These are phyloP conservation scores for Fusarium xyrophilum DNA, from an alignment of 2,329 filamentous ascomycete genomes.

Conservation along the genomic window DNA sequence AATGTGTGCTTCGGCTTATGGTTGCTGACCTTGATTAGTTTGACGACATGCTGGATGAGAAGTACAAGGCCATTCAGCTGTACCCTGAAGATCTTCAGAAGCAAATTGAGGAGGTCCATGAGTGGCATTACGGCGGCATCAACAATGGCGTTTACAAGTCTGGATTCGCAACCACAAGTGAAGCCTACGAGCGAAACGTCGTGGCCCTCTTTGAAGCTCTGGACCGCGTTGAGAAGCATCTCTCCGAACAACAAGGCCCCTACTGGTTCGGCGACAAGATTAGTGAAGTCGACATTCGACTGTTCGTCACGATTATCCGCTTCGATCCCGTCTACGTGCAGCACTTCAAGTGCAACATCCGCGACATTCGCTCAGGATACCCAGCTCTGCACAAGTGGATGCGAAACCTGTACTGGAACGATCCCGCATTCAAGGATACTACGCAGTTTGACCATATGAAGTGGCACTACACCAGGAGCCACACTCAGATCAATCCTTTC, in stretches of 20 bases:
- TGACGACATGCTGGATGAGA: slow-evolving; percentile 69
- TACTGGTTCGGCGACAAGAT: slow-evolving; percentile 78
- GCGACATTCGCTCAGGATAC: slow-evolving; percentile 84
- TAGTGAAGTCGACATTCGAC: slow-evolving; percentile 82
- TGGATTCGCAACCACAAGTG: slow-evolving; percentile 84
- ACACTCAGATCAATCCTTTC: slow-evolving; percentile 70
- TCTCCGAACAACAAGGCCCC: slow-evolving; percentile 60
- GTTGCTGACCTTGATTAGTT: slow-evolving; percentile 57
- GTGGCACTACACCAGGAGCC: slow-evolving; percentile 70
- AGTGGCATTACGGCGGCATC: slow-evolving; percentile 79
- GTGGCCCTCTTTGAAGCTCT: slow-evolving; percentile 75
- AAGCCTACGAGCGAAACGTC: slow-evolving; percentile 81
- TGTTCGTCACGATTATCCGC: slow-evolving; percentile 75
- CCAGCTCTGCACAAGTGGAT: slow-evolving; percentile 83
- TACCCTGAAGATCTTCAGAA: slow-evolving; percentile 69
- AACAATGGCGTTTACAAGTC: slow-evolving; percentile 78
- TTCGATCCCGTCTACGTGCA: slow-evolving; percentile 86
- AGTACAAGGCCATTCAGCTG: slow-evolving; percentile 68
- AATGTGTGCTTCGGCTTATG: not conserved
- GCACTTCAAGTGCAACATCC: slow-evolving; percentile 87
- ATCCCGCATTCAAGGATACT: slow-evolving; percentile 78
- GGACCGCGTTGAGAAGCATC: slow-evolving; percentile 76
- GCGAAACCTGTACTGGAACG: slow-evolving; percentile 83
- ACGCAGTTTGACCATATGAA: slow-evolving; percentile 97
- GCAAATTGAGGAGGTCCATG: slow-evolving; percentile 78